Percentiles rank a stretch among this genome's conserved stretches.
These are phyloP conservation scores for Eucalyptus regnans DNA, from an alignment of 345 rosid genomes.

Conservation along the genomic window DNA sequence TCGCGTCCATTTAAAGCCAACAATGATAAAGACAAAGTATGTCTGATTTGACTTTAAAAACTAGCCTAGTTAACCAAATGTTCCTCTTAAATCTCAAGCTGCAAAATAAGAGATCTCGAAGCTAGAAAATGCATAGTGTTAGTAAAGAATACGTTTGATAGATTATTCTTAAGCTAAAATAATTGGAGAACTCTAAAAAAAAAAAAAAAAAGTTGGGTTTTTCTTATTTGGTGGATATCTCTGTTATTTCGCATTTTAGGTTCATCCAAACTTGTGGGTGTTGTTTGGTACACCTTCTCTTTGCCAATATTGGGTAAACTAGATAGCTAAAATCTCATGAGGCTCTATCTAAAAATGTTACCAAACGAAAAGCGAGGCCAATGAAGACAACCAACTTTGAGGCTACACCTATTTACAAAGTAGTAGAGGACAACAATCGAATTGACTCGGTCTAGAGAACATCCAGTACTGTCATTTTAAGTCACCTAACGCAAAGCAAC, in stretches of 20 bases:
- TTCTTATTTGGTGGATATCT: background rate
- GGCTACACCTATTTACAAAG: background rate
- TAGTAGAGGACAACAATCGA: background rate
- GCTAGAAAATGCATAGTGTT: background rate
- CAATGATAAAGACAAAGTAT: accelerated
- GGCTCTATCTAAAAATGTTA: background rate
- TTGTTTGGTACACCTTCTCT: background rate
- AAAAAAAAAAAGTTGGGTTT: background rate
- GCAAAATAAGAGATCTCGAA: background rate
- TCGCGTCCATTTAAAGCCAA: background rate
- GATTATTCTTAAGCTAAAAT: background rate
- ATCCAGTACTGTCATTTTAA: background rate
- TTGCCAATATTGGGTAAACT: background rate
- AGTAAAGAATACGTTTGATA: background rate
- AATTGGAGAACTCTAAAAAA: too few relatives aligned
- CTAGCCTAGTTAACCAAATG: background rate
- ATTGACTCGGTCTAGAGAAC: background rate
- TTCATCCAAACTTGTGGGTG: background rate
- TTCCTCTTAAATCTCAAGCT: background rate
- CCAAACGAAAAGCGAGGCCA: background rate
- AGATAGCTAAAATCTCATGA: background rate
- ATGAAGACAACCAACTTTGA: background rate
- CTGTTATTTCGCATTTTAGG: background rate
- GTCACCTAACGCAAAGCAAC: background rate
- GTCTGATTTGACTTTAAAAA: background rate